Evolutionary conservation across 2,329 filamentous ascomycete genomes (phyloP).

Genomic region (Calonectria pseudoturangicola): DNA sequence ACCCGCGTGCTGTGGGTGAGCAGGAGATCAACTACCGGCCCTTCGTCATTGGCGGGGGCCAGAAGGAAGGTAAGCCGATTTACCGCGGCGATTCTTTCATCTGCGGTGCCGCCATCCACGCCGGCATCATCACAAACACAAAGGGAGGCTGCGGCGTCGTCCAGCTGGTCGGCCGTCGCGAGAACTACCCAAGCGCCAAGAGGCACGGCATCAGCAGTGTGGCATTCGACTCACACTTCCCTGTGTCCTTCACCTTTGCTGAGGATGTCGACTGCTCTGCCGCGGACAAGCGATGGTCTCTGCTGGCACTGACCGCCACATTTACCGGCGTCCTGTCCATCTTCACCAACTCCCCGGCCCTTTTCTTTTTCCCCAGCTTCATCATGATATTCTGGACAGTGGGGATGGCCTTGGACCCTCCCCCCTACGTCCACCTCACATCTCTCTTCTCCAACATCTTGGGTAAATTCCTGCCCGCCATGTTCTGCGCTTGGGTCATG

Average conservation of each 20-base stretch:
- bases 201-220: conserved; percentile 86
- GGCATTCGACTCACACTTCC: conserved; percentile 91
- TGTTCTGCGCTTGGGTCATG: conserved; percentile 91
- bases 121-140: conserved; percentile 82
- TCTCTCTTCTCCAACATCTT: conserved; percentile 85
- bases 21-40: conserved; percentile 78
- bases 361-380: conserved; percentile 92
- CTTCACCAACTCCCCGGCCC: conserved; percentile 84
- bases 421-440: conserved; percentile 79
- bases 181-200: conserved; percentile 77
- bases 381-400: conserved; percentile 91
- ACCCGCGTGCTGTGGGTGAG: conserved; percentile 84
- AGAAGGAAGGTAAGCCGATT: conserved; percentile 66
- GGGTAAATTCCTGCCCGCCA: conserved; percentile 89
- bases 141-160: conserved; percentile 90
- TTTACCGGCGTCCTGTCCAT: conserved; percentile 87
- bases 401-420: conserved; percentile 91
- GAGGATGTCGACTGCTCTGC: conserved; percentile 79
- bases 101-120: conserved; percentile 89
- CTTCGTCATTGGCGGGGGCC: conserved; percentile 80
- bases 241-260: conserved; percentile 88
- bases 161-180: conserved; percentile 80
- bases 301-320: conserved; percentile 86
- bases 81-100: conserved; percentile 95
- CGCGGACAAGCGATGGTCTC: conserved; percentile 87